Evolutionary conservation across 2,329 filamentous ascomycete species (phyloP), one percentile per base, ranked within the genome.

Genomic region (Pestalotiopsis sp.): DNA sequence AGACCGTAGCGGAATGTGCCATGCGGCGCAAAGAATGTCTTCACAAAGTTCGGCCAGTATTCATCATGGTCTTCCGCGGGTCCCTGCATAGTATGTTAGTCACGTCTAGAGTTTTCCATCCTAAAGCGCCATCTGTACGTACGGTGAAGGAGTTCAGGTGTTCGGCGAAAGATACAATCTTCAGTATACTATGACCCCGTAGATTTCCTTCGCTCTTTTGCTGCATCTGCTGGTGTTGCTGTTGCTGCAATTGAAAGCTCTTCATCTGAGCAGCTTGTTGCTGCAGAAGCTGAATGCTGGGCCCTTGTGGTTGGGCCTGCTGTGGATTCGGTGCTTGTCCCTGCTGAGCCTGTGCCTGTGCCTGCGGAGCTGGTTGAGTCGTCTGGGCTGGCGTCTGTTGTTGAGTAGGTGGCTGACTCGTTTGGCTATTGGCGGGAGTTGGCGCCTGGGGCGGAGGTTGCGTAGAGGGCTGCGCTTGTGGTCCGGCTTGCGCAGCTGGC

Each of bases 11-110:
- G 89, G 76, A 97, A 91, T 9, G 94, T 89, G 9, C 93, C 94
- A 36, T 87, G 88, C 0, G 87, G 85, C 0, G 93, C 91, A 80
- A 98, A 99, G 80, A 97, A 97, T 61, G 88, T 88, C 49, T 87
- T 83, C 20, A 97, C 94, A 74, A 98, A 96, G 4, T 81, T 81
- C 72, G 92, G 88, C 95, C 95, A 98, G 75, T 93, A 92, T 4
- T 97, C 81, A 75, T 94, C 92, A 69, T 91, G 9, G 11, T 58
- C 64, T 20, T 58, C 64, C 20, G 12, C 31, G 17, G 62, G 23
- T 20, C 38, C 38, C 62, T 64, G 38, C 11, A n/a, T 23, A 25
- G 7, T 4, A n/a, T 63, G 38, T 49, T 49, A 52, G 62, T 64
- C 41, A 52, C 17, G 13, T 52, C 25, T 13, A 41, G 9, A 63